Evolutionary conservation across 805 yeast genomes (phyloP).

Genomic region (Kodamaea jinghongensis): DNA sequence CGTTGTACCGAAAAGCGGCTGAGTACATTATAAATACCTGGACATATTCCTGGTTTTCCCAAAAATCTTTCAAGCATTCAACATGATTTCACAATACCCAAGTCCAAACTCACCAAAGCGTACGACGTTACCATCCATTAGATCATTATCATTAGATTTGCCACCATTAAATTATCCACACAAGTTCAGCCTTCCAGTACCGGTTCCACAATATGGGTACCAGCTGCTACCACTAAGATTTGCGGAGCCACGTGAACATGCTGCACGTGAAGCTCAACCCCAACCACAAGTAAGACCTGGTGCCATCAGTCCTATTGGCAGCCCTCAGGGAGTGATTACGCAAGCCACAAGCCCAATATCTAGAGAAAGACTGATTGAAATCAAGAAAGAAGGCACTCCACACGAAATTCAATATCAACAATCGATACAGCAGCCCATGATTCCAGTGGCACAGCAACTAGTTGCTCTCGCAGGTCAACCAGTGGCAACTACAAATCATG

Average conservation of each 20-base stretch:
- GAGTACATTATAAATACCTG: too few relatives aligned
- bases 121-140: constrained; percentile 33
- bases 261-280: too few relatives aligned
- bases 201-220: constrained; percentile 4
- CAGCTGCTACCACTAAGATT: constrained; percentile 3
- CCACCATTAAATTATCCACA: constrained; percentile 15
- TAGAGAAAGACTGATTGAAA: background rate
- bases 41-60: too few relatives aligned
- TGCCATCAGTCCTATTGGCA: background rate
- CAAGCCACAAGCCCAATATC: constrained; percentile 1
- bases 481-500: too few relatives aligned
- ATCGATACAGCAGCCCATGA: background rate
- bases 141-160: constrained; percentile 33
- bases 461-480: too few relatives aligned
- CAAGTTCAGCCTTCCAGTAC: constrained; percentile 2
- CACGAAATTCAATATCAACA: background rate
- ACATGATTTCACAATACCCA: constrained; percentile 8
- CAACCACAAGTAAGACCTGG: background rate
- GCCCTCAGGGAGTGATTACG: background rate
- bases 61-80: too few relatives aligned
- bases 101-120: constrained; percentile 6
- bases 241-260: constrained; percentile 1
- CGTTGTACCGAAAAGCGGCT: too few relatives aligned
- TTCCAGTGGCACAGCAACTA: too few relatives aligned
- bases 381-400: too few relatives aligned